Conservation (phyloP, 2,329 filamentous ascomycete species). For the Cladophialophora bantiana region DNA sequence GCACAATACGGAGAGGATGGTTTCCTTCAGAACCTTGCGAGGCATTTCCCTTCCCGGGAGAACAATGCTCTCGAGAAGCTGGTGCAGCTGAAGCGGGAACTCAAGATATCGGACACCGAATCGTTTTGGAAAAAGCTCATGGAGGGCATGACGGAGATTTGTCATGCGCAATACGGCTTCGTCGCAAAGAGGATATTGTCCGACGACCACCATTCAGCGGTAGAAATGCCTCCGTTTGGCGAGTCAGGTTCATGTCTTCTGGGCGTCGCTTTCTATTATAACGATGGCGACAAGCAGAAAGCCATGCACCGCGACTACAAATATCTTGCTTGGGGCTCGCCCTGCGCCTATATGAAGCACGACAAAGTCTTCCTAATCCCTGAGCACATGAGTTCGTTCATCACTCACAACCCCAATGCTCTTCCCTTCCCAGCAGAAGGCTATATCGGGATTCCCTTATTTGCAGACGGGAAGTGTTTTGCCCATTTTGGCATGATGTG, state of each 20-base stretch:
- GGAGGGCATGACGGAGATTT: slow-evolving; percentile 68
- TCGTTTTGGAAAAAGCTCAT: slow-evolving; percentile 71
- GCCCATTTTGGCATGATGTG: slow-evolving; percentile 77
- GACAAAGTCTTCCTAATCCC: slow-evolving; percentile 75
- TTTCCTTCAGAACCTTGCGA: slow-evolving; percentile 49
- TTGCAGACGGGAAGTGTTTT: slow-evolving; percentile 69
- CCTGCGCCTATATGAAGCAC: slow-evolving; percentile 73
- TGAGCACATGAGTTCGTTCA: slow-evolving; percentile 65
- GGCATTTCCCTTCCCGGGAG: slow-evolving; percentile 58
- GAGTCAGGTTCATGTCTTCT: slow-evolving; percentile 69
- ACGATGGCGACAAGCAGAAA: slow-evolving; percentile 62
- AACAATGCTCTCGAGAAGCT: slow-evolving; percentile 67
- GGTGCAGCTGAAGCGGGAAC: slow-evolving; percentile 63
- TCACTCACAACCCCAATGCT: slow-evolving; percentile 66
- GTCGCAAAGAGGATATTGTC: slow-evolving; percentile 69
- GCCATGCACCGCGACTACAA: slow-evolving; percentile 66
- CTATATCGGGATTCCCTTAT: slow-evolving; percentile 71
- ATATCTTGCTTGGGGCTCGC: slow-evolving; percentile 69
- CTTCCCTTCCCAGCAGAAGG: slow-evolving; percentile 69
- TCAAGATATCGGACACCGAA: slow-evolving; percentile 62
- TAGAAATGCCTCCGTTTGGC: slow-evolving; percentile 67
- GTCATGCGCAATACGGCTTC: slow-evolving; percentile 71
- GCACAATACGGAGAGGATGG: slow-evolving; percentile 53
- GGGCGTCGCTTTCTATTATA: slow-evolving; percentile 71
- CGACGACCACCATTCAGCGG: slow-evolving; percentile 64